phyloP scores from a whole-genome alignment of 2,329 filamentous ascomycete genomes.

The Aphanocladium album region DNA sequence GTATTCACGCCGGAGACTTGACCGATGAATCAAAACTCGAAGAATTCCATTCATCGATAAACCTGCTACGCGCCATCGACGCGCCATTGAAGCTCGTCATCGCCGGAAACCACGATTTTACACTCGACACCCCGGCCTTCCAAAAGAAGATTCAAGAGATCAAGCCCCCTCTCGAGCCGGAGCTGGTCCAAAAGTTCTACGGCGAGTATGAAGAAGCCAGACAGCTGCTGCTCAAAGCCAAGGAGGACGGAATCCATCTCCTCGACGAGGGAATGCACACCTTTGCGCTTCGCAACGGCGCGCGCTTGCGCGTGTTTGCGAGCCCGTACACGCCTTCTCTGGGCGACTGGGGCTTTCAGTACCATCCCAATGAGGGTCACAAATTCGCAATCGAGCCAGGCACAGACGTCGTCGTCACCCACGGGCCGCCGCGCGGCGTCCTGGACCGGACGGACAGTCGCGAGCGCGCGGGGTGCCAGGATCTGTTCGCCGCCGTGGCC shows the following conservation, averaged over 20 bases:
- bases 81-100: slow-evolving; percentile 46
- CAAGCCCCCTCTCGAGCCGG: background rate
- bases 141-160: slow-evolving; percentile 21
- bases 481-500: slow-evolving; percentile 26
- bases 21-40: slow-evolving; percentile 38
- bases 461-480: slow-evolving; percentile 25
- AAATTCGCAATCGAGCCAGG: slow-evolving; percentile 22
- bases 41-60: slow-evolving; percentile 33
- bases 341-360: slow-evolving; percentile 41
- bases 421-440: slow-evolving; percentile 34
- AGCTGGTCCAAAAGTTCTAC: slow-evolving; percentile 24
- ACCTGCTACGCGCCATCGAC: slow-evolving; percentile 32
- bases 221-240: slow-evolving; percentile 22
- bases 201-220: slow-evolving; percentile 33
- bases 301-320: slow-evolving; percentile 36
- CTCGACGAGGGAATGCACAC: slow-evolving; percentile 38
- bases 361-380: slow-evolving; percentile 23
- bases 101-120: slow-evolving; percentile 49
- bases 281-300: slow-evolving; percentile 37
- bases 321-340: slow-evolving; percentile 40
- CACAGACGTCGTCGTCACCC: slow-evolving; percentile 30
- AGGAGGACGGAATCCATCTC: slow-evolving; percentile 30
- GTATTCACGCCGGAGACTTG: slow-evolving; percentile 47
- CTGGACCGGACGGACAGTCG: slow-evolving; percentile 31
- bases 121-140: slow-evolving; percentile 32